Evolutionary conservation across 345 rosid species (phyloP), one percentile per base, ranked within the genome.

Genomic region (Brassica carinata): DNA sequence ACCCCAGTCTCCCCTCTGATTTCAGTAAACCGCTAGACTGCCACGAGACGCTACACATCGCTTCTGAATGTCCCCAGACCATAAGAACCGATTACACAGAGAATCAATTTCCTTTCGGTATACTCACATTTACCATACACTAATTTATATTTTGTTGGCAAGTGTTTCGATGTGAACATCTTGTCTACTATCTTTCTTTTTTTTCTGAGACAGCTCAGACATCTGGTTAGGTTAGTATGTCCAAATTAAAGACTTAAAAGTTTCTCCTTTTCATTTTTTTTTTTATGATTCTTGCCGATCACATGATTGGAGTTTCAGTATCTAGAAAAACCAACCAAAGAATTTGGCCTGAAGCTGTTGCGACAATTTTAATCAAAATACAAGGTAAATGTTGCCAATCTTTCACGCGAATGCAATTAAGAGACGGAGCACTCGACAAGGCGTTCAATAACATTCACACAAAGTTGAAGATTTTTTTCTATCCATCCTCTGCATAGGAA

Each of bases 371-470:
- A 58, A 58, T 18, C 63, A 58, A 18, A 18, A 58, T 58, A 8
- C 30, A 59, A 59, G 64, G 14, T 23, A 23, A 59, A 59, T 59
- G 64, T 58, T 58, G 29, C 64, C 63, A 58, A 58, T 58, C 64
- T 8, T 59, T 23, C 64, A 59, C 64, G 14, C 30, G 7, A 59
- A 59, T 59, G 14, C 27, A 59, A 23, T 19, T 61, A 61, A 29
- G 14, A 61, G 65, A 26, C 15, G 6, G 55, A 30, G 68, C 5
- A 30, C 23, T 31, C 19, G 36, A 9, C 48, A 10, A 40, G 48
- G 48, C 34, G 19, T 71, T 55, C 48, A 53, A 33, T 78, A 55
- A 18, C 67, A 79, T 45, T 61, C 40, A 57, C 67, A 77, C n/a
- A 79, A 66, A 57, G 66, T 57, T 72, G 7, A 72, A 40, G 51